These are phyloP conservation scores for Kluyveromyces wickerhamii DNA, from an alignment of 805 yeast species.

Conservation along the genomic window DNA sequence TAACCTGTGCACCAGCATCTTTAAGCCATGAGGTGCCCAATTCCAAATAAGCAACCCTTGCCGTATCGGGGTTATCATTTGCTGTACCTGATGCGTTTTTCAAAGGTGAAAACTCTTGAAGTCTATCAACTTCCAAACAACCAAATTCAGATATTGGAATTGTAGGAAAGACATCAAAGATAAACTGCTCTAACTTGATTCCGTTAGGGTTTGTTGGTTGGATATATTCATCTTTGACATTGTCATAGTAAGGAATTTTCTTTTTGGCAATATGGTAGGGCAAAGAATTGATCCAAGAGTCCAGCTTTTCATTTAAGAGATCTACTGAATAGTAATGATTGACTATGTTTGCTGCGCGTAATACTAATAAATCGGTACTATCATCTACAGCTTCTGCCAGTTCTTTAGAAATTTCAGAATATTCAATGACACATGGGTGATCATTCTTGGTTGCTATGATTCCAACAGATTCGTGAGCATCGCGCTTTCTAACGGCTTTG, in stretches of 20 bases:
- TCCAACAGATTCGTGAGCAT: conserved; percentile 84
- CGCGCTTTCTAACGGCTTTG: conserved; percentile 89
- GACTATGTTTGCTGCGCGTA: conserved; percentile 94
- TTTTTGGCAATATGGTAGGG: conserved; percentile 96
- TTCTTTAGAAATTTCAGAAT: conserved; percentile 77
- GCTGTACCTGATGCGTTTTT: conserved; percentile 83
- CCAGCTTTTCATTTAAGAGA: conserved; percentile 52
- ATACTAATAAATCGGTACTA: conserved; percentile 48
- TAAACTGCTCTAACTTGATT: conserved; percentile 90
- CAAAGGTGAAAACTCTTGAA: conserved; percentile 85
- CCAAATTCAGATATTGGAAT: conserved; percentile 70
- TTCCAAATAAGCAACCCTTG: conserved; percentile 53
- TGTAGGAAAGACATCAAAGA: conserved; percentile 88
- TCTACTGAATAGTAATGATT: conserved; percentile 89
- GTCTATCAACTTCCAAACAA: conserved; percentile 82
- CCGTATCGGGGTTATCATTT: conserved; percentile 80
- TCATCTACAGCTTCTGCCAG: conserved; percentile 61
- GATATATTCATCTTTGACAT: conserved; percentile 35
- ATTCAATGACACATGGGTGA: conserved; percentile 87
- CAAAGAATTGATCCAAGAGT: conserved; percentile 61
- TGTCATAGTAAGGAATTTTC: conserved; percentile 62
- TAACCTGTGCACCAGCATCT: conserved; percentile 58
- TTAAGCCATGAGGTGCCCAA: conserved; percentile 70
- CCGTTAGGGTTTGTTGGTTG: conserved; percentile 82
- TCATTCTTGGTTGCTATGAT: conserved; percentile 65